A percentile compares a stretch with the other conserved stretches of the same genome.
Evolutionary conservation across 208 protist genomes (phyloP).

Genomic region (Leishmania tropica): DNA sequence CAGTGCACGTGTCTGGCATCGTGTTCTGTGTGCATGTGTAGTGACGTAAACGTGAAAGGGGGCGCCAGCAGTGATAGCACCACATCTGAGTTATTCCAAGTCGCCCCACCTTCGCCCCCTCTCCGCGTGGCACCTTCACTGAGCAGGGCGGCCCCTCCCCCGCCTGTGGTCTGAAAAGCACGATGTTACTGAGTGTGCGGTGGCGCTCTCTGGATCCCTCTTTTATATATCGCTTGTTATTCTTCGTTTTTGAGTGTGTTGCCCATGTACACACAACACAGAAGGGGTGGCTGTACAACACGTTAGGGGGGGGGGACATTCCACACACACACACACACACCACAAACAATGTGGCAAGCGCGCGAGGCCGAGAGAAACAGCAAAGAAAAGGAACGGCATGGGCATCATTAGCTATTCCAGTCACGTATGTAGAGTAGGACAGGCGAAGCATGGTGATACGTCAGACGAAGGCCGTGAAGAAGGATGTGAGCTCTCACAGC

Average conservation of each 20-base stretch:
- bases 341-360: neutral
- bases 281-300: too few relatives aligned
- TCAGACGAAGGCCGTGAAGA: too few relatives aligned
- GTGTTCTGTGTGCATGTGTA: neutral
- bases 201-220: neutral
- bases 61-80: neutral
- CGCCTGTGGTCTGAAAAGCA: neutral
- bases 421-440: too few relatives aligned
- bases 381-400: neutral
- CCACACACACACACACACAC: too few relatives aligned
- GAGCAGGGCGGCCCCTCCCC: neutral
- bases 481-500: too few relatives aligned
- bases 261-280: too few relatives aligned
- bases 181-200: neutral
- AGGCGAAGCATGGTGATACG: too few relatives aligned
- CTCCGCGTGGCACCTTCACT: neutral
- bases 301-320: too few relatives aligned
- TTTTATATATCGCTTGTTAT: neutral
- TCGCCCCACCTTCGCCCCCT: neutral
- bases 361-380: neutral
- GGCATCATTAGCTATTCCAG: neutral
- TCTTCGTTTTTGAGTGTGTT: too few relatives aligned
- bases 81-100: neutral
- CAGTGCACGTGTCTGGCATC: neutral
- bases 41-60: neutral